Base-by-base conservation (phyloP, 1,284 basidiomycete genomes). In the Rhodotorula sp. region DNA sequence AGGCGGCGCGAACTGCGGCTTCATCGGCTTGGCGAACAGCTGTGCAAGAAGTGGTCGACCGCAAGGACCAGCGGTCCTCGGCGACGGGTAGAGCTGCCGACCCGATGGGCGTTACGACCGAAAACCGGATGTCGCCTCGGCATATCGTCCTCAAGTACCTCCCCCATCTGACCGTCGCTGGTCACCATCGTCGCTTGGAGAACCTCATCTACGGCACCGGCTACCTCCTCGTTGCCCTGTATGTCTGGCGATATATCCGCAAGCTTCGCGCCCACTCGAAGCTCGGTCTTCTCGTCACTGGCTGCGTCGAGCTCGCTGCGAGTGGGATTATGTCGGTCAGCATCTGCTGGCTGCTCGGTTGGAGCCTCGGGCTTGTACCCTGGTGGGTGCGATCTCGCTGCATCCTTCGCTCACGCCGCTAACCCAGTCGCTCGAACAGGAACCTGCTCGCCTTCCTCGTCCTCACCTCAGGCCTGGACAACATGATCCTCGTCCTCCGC, bases 401-500 rank as follows among this genome's bases (percentile, higher is more conserved):
- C 29, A 19, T n/a, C 54, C 15, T 68, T 64, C 34, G 65, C 61
- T 34, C 61, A 64, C 76, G 49, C 46, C 36, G 17, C n/a, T n/a
- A 2, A 22, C 59, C 29, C 66, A 61, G 27, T 19, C 30, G 59
- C 46, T 59, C 47, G 49, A n/a, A 19, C 60, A 81, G 80, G 53
- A 84, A 84, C 78, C 82, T 96, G 49, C 84, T 98, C 64, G 94
- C 94, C 0, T 91, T 98, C 71, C 90, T 97, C 59, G 92, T 99
- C 60, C 87, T 94, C 24, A 94, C 98, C 74, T 91, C 97, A 27
- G 95, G 95, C 15, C 90, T 92, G 2, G 95, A 98, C 82, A 97
- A 97, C 78, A 98, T 98, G 79, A 97, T 98, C 78, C 90, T 89
- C 76, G 83, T 99, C 78, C 92, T 94, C 79, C 77, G 88, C 76